phyloP scores from a whole-genome alignment of 2,329 filamentous ascomycete genomes.

The Colletotrichum euphorbiae region DNA sequence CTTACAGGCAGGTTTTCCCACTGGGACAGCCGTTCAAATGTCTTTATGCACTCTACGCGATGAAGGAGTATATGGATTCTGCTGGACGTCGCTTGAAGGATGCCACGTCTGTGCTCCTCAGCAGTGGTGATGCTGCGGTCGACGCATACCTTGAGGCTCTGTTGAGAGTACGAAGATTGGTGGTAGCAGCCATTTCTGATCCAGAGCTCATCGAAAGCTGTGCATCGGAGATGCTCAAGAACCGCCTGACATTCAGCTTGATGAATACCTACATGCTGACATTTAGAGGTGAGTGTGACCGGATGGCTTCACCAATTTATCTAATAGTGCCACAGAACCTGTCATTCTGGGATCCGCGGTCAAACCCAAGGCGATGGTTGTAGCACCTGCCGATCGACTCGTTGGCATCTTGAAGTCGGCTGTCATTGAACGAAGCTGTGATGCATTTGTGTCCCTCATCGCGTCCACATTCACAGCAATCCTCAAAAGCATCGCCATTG shows the following conservation, averaged over 20 bases:
- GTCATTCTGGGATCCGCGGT: neutral
- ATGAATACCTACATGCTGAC: constrained; percentile 67
- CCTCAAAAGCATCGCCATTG: constrained; percentile 54
- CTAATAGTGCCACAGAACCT: constrained; percentile 45
- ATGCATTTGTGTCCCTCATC: constrained; percentile 40
- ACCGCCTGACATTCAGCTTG: constrained; percentile 64
- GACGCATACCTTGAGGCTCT: constrained; percentile 50
- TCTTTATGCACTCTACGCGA: constrained; percentile 77
- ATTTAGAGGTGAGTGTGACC: constrained; percentile 59
- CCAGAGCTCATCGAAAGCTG: constrained; percentile 25
- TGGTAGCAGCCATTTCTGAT: constrained; percentile 60
- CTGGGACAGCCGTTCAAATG: constrained; percentile 76
- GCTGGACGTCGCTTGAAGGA: constrained; percentile 49
- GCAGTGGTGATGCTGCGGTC: constrained; percentile 41
- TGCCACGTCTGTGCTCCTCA: neutral
- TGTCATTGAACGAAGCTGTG: constrained; percentile 23
- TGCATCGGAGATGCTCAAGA: constrained; percentile 56
- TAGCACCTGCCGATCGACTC: constrained; percentile 44
- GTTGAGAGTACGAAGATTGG: constrained; percentile 61
- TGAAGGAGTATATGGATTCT: constrained; percentile 69
- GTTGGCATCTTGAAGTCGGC: constrained; percentile 46
- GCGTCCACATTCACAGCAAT: constrained; percentile 53
- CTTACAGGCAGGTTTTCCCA: constrained; percentile 74
- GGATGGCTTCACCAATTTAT: neutral
- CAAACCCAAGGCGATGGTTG: constrained; percentile 42